Base-by-base conservation (phyloP, 495 filamentous ascomycete genomes). In the Elasticomyces elasticus region DNA sequence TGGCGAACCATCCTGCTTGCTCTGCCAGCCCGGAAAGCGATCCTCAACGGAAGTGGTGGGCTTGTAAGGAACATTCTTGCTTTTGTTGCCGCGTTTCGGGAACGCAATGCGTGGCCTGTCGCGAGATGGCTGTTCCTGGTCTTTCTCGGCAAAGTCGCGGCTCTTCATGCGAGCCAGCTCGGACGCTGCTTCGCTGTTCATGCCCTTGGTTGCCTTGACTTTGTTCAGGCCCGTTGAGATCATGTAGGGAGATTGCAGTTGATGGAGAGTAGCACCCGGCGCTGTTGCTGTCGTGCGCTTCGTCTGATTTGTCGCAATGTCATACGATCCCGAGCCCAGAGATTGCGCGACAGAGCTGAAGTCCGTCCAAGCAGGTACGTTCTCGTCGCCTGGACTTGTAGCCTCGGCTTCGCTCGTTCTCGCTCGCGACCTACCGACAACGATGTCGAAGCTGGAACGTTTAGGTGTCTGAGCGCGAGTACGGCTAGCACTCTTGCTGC, bases 251-350 rank as follows among this genome's bases (percentile, higher is more conserved):
- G 58, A 56, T 30, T 56, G 58, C 20, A 61, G 24, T 27, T 50
- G 33, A 31, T 56, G 27, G 1, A 33, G n/a, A 17, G 49, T 37
- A 9, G 37, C 52, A 30, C 54, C 49, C 6, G 48, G 46, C 1
- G 23, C 26, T 2, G 53, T 25, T 2, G 40, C 41, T 1, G 48
- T 53, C 5, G 15, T 19, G 17, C 48, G 47, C 23, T 52, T 52
- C 51, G 61, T 37, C 55, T 64, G 22, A 49, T 54, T 46, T 41
- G 64, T 43, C 24, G 72, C 69, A 37, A 68, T 61, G 44, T 75
- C 72, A 54, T 74, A 75, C 1, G 72, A 72, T 24, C 64, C 68
- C 11, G 56, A 41, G 28, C 72, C 72, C 2, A 74, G 55, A 0
- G 66, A 63, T 13, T 58, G 51, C 6, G 66, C 63, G 3, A 72